phyloP scores from a whole-genome alignment of 352 stramenopile species.

The Pythium coloratum region DNA sequence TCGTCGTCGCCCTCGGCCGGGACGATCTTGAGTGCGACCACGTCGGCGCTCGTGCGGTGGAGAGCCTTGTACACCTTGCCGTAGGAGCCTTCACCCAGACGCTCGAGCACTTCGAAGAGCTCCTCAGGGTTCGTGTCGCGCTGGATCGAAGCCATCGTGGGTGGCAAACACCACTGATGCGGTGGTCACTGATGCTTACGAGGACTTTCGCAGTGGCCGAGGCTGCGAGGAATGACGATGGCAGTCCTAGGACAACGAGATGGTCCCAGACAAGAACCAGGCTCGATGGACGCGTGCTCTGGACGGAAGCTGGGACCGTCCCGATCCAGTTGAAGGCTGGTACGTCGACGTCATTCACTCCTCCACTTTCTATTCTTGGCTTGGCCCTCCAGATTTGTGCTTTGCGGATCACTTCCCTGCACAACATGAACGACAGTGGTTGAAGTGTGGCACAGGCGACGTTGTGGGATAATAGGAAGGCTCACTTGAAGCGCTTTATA shows the following conservation, averaged over 20 bases:
- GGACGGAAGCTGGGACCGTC: neutral
- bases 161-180: neutral
- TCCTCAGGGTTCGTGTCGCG: constrained; percentile 64
- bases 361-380: constrained; percentile 4
- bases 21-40: constrained; percentile 87
- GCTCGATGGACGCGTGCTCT: neutral
- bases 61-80: constrained; percentile 86
- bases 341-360: neutral
- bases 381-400: neutral
- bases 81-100: constrained; percentile 83
- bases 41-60: constrained; percentile 48
- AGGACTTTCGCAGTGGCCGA: neutral
- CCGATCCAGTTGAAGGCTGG: neutral
- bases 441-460: neutral
- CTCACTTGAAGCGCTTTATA: neutral
- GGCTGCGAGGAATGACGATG: neutral
- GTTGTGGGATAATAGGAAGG: neutral
- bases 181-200: neutral
- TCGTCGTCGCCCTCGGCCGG: constrained; percentile 81
- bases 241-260: neutral
- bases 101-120: constrained; percentile 74
- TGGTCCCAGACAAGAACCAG: constrained; percentile 4
- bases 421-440: neutral
- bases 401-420: neutral
- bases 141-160: constrained; percentile 61